Percentiles rank a stretch among this genome's conserved stretches.
Conservation (phyloP, 2,329 filamentous ascomycete species). For the Peltaster fructicola region DNA sequence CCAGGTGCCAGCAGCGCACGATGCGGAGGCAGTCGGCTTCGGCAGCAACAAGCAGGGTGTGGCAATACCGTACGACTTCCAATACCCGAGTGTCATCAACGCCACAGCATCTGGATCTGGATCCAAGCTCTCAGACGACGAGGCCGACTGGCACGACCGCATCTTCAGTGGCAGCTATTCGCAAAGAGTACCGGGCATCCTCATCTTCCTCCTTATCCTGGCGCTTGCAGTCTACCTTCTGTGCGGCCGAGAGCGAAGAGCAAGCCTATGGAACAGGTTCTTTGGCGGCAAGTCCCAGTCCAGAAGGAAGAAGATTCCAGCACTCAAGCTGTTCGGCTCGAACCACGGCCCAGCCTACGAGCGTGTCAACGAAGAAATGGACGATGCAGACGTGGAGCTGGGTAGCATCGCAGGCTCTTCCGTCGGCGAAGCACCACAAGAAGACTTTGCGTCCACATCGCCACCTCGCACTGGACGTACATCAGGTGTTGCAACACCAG, state of each 20-base stretch:
- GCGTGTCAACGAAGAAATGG: constrained; percentile 72
- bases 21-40: constrained; percentile 66
- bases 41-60: constrained; percentile 58
- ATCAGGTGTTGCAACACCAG: constrained; percentile 50
- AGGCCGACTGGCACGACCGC: constrained; percentile 36
- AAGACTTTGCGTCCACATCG: constrained; percentile 25
- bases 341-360: constrained; percentile 44
- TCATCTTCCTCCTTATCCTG: constrained; percentile 62
- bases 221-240: constrained; percentile 54
- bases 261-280: constrained; percentile 37
- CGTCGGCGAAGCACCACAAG: no score
- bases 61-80: constrained; percentile 46
- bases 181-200: constrained; percentile 52
- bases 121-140: constrained; percentile 23
- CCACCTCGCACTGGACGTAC: constrained; percentile 30
- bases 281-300: constrained; percentile 27
- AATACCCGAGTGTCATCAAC: constrained; percentile 47
- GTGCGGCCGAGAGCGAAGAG: constrained; percentile 59
- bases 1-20: constrained; percentile 49
- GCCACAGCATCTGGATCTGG: no score
- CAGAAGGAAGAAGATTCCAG: constrained; percentile 13
- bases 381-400: no score
- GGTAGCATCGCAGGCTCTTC: no score
- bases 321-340: constrained; percentile 45
- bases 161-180: constrained; percentile 47